These are phyloP conservation scores for Cupressus sempervirens DNA, from an alignment of 75 land plant genomes.

Conservation along the genomic window DNA sequence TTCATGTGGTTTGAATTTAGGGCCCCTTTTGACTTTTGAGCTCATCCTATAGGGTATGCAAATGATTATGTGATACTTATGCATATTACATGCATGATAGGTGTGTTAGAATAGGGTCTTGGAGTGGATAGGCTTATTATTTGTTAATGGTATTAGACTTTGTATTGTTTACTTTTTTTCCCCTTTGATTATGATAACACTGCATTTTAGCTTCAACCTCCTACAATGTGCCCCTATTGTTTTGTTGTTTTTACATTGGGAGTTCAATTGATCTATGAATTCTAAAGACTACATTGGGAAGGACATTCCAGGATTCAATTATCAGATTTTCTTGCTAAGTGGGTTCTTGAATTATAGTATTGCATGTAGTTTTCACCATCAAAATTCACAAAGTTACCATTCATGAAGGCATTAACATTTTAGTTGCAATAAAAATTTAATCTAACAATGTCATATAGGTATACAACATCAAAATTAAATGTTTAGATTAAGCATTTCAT, in stretches of 20 bases:
- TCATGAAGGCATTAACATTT: background rate
- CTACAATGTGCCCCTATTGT: background rate
- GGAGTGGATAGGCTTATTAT: background rate
- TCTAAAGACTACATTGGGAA: background rate
- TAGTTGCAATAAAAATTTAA: background rate
- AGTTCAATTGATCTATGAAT: background rate
- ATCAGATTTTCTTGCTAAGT: background rate
- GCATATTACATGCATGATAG: background rate
- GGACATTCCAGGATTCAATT: background rate
- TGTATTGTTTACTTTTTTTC: background rate
- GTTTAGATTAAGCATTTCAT: background rate
- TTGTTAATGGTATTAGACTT: background rate
- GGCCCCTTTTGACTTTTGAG: background rate
- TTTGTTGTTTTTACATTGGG: background rate
- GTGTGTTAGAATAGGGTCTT: background rate
- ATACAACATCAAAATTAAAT: background rate
- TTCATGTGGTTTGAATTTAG: background rate
- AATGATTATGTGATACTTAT: background rate
- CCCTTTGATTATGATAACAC: background rate
- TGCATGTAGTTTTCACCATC: background rate
- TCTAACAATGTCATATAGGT: background rate
- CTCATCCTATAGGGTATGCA: background rate
- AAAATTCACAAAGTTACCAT: background rate
- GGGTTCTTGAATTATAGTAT: background rate
- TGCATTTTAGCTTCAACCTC: background rate